Evolutionary conservation across 257 asterid species (phyloP).

Genomic region (Penstemon eatonii): DNA sequence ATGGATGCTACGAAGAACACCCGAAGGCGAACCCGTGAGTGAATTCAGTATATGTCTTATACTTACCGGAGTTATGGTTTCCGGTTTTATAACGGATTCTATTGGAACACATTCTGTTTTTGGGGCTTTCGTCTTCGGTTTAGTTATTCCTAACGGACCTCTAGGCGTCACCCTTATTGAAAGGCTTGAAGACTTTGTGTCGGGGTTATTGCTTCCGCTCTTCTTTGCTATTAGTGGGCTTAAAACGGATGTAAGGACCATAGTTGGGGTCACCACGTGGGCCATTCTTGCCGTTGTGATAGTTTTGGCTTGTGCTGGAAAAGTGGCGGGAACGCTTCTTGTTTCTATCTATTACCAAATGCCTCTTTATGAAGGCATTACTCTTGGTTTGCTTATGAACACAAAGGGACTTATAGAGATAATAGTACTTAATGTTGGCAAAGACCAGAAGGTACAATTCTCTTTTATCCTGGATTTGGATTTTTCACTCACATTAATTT

Average conservation of each 20-base stretch:
- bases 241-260: slow-evolving; percentile 60
- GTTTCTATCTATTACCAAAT: slow-evolving; percentile 69
- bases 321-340: slow-evolving; percentile 74
- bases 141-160: slow-evolving; percentile 83
- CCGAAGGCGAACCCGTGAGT: slow-evolving; percentile 75
- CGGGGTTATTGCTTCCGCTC: slow-evolving; percentile 80
- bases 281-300: slow-evolving; percentile 49
- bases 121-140: slow-evolving; percentile 89
- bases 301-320: slow-evolving; percentile 75
- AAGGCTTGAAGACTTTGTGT: slow-evolving; percentile 79
- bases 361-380: slow-evolving; percentile 79
- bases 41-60: slow-evolving; percentile 72
- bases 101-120: slow-evolving; percentile 95
- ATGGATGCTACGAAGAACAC: slow-evolving; percentile 53
- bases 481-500: background rate
- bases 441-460: slow-evolving; percentile 71
- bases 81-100: slow-evolving; percentile 86
- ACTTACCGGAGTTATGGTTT: slow-evolving; percentile 85
- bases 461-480: background rate
- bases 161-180: slow-evolving; percentile 78
- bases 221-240: slow-evolving; percentile 93
- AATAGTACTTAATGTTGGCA: slow-evolving; percentile 95
- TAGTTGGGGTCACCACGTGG: slow-evolving; percentile 64
- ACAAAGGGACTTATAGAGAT: slow-evolving; percentile 96
- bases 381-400: slow-evolving; percentile 91